A percentile compares a stretch with the other conserved stretches of the same genome.
phyloP scores from a whole-genome alignment of 306 rosid genomes.

The Rubus parviflorus region DNA sequence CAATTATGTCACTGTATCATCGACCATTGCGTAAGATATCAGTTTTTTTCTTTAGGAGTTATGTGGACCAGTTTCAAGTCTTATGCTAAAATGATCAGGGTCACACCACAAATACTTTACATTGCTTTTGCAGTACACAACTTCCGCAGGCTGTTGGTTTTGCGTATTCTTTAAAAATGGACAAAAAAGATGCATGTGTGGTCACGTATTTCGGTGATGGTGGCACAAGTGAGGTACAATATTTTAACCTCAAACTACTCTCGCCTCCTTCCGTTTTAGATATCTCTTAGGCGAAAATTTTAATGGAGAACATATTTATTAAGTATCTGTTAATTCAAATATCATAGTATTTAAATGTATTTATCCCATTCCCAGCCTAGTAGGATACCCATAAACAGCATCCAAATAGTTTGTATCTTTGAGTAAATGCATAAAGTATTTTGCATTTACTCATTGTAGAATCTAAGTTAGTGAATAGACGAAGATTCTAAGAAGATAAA shows the following conservation, averaged over 20 bases:
- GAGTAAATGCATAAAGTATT: neutral
- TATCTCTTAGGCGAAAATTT: neutral
- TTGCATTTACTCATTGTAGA: neutral
- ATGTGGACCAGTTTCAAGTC: neutral
- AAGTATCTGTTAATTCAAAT: neutral
- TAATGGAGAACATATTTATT: neutral
- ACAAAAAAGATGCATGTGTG: conserved; percentile 73
- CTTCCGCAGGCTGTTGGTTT: conserved; percentile 96
- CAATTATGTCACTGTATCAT: conserved; percentile 80
- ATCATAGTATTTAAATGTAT: neutral
- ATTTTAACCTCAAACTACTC: neutral
- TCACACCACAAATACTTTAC: conserved; percentile 12
- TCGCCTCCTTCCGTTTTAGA: neutral
- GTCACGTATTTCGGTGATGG: conserved; percentile 91
- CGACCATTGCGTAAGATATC: conserved; percentile 77
- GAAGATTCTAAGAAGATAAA: neutral
- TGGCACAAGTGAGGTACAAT: conserved; percentile 89
- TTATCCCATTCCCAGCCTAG: neutral
- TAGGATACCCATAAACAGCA: neutral
- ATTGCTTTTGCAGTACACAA: conserved; percentile 57
- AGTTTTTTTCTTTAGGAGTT: neutral
- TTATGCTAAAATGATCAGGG: neutral
- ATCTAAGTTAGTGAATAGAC: neutral
- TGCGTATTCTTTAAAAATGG: conserved; percentile 94
- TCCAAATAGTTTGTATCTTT: neutral